Base-by-base conservation (phyloP, 2,329 filamentous ascomycete genomes). In the Elsinoe batatas region DNA sequence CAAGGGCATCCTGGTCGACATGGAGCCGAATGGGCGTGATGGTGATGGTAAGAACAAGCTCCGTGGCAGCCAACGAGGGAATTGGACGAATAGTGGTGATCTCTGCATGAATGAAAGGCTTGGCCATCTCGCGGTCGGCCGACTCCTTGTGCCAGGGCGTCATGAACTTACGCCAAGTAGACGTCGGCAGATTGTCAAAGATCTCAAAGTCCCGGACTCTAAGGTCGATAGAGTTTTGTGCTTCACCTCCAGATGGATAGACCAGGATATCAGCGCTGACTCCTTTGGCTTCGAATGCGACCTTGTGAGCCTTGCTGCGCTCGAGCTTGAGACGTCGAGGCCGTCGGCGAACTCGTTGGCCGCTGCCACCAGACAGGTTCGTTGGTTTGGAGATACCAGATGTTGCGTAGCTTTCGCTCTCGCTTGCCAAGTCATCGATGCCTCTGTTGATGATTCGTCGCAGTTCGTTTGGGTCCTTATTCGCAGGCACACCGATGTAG, bases 111-210 rank as follows among this genome's bases (percentile, higher is more conserved):
- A 93, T 79, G 91, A 97, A 96, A 64, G 84, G 89, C 12, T 85
- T 86, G 15, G 84, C 86, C 70, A 88, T 85, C 71, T 97, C 89
- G 49, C 91, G 82, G 18, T 59, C 57, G 64, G 88, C 84, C n/a
- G 87, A 88, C 10, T 84, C 85, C 66, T 94, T 89, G 58, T 87
- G 83, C 73, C 95, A 87, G 64, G 95, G 96, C 0, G 91, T 97
- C 12, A 89, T 84, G 71, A 98, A 98, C 68, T 96, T 98, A 69
- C 88, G 94, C 94, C 94, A 98, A 0, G 91, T 96, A 3, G 93
- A 98, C 0, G 89, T 91, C 1, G 90, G 89, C 2, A 98, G 80
- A 65, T 96, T 89, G 68, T 98, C 93, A 59, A 93, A 95, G 13
- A 98, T 84, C 62, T 95, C 91, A 11, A 98, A 76, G 57, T 93